Evolutionary conservation across 2,329 filamentous ascomycete genomes (phyloP).

Genomic region (Fusarium sp.): DNA sequence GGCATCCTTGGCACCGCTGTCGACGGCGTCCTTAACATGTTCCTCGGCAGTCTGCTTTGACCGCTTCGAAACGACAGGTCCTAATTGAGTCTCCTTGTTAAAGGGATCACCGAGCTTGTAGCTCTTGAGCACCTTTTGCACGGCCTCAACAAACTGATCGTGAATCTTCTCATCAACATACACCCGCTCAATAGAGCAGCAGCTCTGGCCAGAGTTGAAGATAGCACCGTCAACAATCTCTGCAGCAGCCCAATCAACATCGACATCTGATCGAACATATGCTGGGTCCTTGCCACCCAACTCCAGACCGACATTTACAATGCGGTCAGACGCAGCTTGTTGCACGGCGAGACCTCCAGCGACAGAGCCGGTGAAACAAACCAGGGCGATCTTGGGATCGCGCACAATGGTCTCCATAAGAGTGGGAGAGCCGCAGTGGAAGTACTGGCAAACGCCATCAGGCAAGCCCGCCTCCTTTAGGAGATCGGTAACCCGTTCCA

Average conservation of each 20-base stretch:
- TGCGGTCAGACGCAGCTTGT: conserved; percentile 81
- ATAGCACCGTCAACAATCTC: conserved; percentile 96
- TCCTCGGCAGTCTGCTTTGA: conserved; percentile 79
- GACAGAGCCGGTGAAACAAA: conserved; percentile 95
- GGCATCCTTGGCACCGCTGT: conserved; percentile 83
- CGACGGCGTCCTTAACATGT: conserved; percentile 83
- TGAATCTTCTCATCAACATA: conserved; percentile 90
- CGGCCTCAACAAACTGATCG: conserved; percentile 80
- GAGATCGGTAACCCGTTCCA: conserved; percentile 80
- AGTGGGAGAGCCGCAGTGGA: conserved; percentile 84
- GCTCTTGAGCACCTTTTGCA: conserved; percentile 80
- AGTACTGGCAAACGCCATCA: conserved; percentile 85
- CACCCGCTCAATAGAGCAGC: conserved; percentile 90
- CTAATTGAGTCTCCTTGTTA: conserved; percentile 80
- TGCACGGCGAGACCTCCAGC: conserved; percentile 88
- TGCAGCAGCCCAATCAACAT: conserved; percentile 88
- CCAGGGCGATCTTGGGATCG: conserved; percentile 77
- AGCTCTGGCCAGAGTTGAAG: conserved; percentile 99
- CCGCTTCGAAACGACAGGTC: conserved; percentile 85
- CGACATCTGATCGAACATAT: conserved; percentile 86
- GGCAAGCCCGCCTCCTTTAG: conserved; percentile 86
- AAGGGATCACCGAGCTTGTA: conserved; percentile 92
- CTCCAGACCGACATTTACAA: conserved; percentile 88
- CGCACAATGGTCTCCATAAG: conserved; percentile 82
- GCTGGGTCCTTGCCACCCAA: conserved; percentile 95